Percentiles rank a stretch among this genome's conserved stretches.
phyloP scores from a whole-genome alignment of 805 yeast species.

The Jamesozyma piceae region DNA sequence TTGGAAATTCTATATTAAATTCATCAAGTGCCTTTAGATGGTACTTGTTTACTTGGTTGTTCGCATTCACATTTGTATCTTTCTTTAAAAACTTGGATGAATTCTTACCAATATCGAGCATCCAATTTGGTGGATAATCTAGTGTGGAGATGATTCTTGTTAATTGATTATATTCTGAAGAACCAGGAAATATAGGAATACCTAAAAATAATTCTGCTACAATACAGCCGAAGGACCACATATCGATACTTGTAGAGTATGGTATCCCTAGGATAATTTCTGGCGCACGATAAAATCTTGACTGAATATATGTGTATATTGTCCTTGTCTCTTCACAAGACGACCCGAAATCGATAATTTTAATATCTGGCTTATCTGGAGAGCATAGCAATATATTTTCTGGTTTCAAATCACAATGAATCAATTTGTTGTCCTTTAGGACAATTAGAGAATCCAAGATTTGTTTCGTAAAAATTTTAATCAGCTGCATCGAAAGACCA shows the following conservation, averaged over 20 bases:
- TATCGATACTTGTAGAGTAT: slow-evolving; percentile 85
- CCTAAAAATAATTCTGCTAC: slow-evolving; percentile 86
- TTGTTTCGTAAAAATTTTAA: slow-evolving; percentile 70
- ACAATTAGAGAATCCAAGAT: slow-evolving; percentile 71
- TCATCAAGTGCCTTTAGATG: slow-evolving; percentile 42
- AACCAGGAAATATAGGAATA: slow-evolving; percentile 88
- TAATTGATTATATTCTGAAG: slow-evolving; percentile 86
- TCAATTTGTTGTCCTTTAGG: slow-evolving; percentile 71
- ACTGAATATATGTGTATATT: slow-evolving; percentile 83
- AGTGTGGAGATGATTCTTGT: slow-evolving; percentile 72
- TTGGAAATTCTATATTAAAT: slow-evolving; percentile 30
- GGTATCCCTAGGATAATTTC: slow-evolving; percentile 89
- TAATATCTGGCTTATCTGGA: slow-evolving; percentile 66
- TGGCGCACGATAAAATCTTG: slow-evolving; percentile 88
- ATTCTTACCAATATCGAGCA: slow-evolving; percentile 92
- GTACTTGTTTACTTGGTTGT: slow-evolving; percentile 12
- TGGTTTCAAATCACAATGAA: slow-evolving; percentile 95
- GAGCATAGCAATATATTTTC: slow-evolving; percentile 79
- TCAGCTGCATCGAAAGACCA: slow-evolving; percentile 74
- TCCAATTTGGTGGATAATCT: slow-evolving; percentile 88
- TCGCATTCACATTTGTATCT: slow-evolving; percentile 9
- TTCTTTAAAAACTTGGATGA: slow-evolving; percentile 47
- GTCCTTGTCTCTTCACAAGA: slow-evolving; percentile 91
- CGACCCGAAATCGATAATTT: slow-evolving; percentile 91
- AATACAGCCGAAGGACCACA: slow-evolving; percentile 96